Evolutionary conservation across 192 early-diverging fungal species (phyloP), one percentile per base, ranked within the genome.

Genomic region (Coemansia sp.): DNA sequence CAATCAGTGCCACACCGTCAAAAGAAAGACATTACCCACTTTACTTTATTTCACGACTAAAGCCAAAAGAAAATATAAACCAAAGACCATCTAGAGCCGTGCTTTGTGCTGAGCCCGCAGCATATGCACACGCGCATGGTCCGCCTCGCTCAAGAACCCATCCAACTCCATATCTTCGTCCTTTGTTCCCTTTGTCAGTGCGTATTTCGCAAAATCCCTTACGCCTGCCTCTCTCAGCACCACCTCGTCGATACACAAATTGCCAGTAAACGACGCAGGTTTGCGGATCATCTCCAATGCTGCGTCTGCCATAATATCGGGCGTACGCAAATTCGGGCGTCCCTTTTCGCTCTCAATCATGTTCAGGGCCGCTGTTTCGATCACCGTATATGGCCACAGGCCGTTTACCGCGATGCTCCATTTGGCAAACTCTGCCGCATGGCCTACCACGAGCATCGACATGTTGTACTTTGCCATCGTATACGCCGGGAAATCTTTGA

Each of bases 221-320:
- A 90, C 84, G 41, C 92, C 91, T 22, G 83, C 70, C 59, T 83
- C 75, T 65, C 91, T 76, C 70, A 94, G 77, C 25, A 94, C 75
- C 55, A 87, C 57, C 80, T 92, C 91, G 67, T 94, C 92, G 21
- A 94, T 85, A 50, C 83, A 82, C 71, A 93, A 88, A 49, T 92
- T 85, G 61, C 88, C 90, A 1, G 82, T 82, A 59, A 88, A 89
- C 45, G 65, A 65, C n/a, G 62, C 45, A 9, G 82, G 53, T 14
- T 82, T 70, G 54, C 67, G 73, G 45, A 92, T 69, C 19, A 93
- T 76, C 35, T 82, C 32, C 51, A 85, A 69, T 7, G 90, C 90
- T 2, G 92, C 92, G 70, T 93, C 92, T 0, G 90, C 88, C 88
- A 92, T 90, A 53, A 93, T 89, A 47, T 87, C 86, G 4, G 87